These are phyloP conservation scores for Liriodendron chinense DNA, from an alignment of 164 flowering plant genomes.

Conservation along the genomic window DNA sequence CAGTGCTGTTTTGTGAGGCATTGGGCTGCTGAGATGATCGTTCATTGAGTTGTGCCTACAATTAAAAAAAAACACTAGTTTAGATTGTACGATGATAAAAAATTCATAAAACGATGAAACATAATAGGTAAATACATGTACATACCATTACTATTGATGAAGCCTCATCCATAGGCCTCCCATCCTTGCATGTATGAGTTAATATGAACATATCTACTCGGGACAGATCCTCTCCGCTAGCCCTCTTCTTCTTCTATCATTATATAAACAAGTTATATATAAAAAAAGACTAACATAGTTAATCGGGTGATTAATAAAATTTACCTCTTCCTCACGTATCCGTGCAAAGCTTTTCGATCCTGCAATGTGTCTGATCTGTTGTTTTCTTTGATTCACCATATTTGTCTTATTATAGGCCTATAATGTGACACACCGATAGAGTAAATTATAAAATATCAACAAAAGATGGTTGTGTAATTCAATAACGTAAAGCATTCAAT, in stretches of 20 bases:
- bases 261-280: neutral
- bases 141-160: constrained; percentile 24
- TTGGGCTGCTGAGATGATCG: neutral
- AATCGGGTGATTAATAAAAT: constrained; percentile 1
- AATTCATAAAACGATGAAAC: no score
- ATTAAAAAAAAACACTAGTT: neutral
- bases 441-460: neutral
- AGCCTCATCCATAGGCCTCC: constrained; percentile 24
- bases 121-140: neutral
- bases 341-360: constrained; percentile 34
- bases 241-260: constrained; percentile 7
- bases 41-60: constrained; percentile 21
- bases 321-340: constrained; percentile 30
- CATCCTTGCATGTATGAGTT: constrained; percentile 26
- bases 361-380: constrained; percentile 13
- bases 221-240: constrained; percentile 17
- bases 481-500: neutral
- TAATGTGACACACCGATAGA: neutral
- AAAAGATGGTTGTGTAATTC: neutral
- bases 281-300: neutral
- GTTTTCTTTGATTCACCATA: constrained; percentile 17
- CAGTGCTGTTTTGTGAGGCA: neutral
- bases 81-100: neutral
- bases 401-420: constrained; percentile 24
- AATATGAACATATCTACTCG: constrained; percentile 26